Percentiles rank a stretch among this genome's conserved stretches.
Conservation (phyloP, 2,329 filamentous ascomycete genomes). For the Fonsecaea multimorphosa region DNA sequence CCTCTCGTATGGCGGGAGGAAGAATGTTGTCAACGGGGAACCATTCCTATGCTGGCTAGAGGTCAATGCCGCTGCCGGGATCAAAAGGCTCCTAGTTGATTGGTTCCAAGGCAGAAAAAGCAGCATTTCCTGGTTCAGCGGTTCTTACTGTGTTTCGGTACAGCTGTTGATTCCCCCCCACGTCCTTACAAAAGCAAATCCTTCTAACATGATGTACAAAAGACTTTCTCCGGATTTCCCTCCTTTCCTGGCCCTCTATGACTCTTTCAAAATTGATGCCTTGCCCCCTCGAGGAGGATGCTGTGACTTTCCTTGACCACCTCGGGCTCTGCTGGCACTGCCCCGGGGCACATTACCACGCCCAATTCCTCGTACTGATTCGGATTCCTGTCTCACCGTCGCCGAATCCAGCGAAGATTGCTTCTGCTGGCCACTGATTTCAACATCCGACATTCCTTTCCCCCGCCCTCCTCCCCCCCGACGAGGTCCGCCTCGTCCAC, state of each 20-base stretch:
- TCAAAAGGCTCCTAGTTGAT: background rate
- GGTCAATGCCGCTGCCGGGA: background rate
- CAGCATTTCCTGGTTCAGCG: background rate
- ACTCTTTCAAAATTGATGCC: slow-evolving; percentile 23
- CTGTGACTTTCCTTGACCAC: slow-evolving; percentile 28
- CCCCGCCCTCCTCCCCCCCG: slow-evolving; percentile 37
- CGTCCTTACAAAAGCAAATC: background rate
- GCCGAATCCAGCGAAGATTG: slow-evolving; percentile 3
- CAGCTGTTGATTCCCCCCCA: background rate
- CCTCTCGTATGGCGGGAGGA: background rate
- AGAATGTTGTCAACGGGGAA: background rate
- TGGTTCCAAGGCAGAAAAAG: slow-evolving; percentile 1
- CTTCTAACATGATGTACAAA: slow-evolving; percentile 22
- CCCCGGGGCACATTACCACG: slow-evolving; percentile 15
- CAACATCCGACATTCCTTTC: slow-evolving; percentile 25
- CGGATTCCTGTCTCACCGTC: background rate
- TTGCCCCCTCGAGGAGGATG: slow-evolving; percentile 28
- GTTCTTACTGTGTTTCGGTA: background rate
- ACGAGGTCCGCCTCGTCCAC: slow-evolving; percentile 40
- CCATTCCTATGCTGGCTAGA: slow-evolving; percentile 1
- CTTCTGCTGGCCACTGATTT: slow-evolving; percentile 10
- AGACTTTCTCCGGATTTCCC: background rate
- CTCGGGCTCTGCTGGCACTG: slow-evolving; percentile 21
- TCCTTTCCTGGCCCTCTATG: background rate
- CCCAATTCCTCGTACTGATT: slow-evolving; percentile 20